These are phyloP conservation scores for Mortierella polycephala DNA, from an alignment of 371 early-diverging fungal species.

Conservation along the genomic window DNA sequence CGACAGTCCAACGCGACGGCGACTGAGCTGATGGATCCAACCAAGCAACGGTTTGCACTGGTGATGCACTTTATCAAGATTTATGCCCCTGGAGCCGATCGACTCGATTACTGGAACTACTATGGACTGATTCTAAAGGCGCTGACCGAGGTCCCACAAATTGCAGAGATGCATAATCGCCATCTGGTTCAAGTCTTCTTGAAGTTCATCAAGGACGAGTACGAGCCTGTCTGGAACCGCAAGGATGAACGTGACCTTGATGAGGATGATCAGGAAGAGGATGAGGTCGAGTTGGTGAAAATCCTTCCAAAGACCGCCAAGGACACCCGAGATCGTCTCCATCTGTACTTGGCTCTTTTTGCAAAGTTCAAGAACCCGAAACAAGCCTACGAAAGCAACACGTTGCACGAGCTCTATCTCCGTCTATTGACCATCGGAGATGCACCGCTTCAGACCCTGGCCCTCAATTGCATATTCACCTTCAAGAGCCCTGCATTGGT, in stretches of 20 bases:
- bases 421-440: slow-evolving; percentile 86
- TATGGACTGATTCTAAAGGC: slow-evolving; percentile 75
- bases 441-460: slow-evolving; percentile 76
- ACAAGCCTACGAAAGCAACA: slow-evolving; percentile 59
- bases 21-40: slow-evolving; percentile 52
- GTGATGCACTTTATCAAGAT: slow-evolving; percentile 60
- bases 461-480: slow-evolving; percentile 84
- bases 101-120: slow-evolving; percentile 82
- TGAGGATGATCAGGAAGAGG: slow-evolving; percentile 55
- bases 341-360: slow-evolving; percentile 78
- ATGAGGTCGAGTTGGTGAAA: slow-evolving; percentile 40
- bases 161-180: slow-evolving; percentile 79
- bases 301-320: slow-evolving; percentile 59
- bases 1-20: slow-evolving; percentile 54
- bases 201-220: slow-evolving; percentile 70
- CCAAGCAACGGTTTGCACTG: slow-evolving; percentile 52
- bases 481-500: slow-evolving; percentile 78
- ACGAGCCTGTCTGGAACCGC: slow-evolving; percentile 60
- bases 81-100: slow-evolving; percentile 59
- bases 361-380: slow-evolving; percentile 79
- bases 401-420: slow-evolving; percentile 72
- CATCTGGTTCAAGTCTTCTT: slow-evolving; percentile 83
- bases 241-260: slow-evolving; percentile 57
- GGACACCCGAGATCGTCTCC: slow-evolving; percentile 61
- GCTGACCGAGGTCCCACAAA: slow-evolving; percentile 69